Conservation (phyloP, 805 yeast genomes). For the Spencermartinsiella europaea region DNA sequence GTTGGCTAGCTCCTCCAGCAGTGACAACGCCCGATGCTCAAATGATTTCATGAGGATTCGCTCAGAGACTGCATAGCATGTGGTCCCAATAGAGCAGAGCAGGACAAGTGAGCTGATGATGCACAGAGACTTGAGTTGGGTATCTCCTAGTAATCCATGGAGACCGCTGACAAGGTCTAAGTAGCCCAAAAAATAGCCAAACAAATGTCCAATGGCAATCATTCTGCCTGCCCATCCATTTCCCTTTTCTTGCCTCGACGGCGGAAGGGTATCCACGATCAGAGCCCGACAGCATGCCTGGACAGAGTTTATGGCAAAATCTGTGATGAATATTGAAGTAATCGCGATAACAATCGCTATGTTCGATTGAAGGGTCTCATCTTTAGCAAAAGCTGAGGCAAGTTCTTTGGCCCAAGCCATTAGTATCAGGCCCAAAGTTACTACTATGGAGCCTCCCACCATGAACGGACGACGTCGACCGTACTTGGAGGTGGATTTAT, state of each 20-base stretch:
- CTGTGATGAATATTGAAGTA: constrained; percentile 47
- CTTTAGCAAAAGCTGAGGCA: constrained; percentile 26
- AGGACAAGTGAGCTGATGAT: constrained; percentile 40
- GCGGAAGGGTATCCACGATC: constrained; percentile 56
- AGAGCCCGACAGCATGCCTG: constrained; percentile 63
- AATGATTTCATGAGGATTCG: constrained; percentile 36
- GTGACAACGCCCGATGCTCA: neutral
- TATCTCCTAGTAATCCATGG: constrained; percentile 38
- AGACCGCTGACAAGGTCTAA: constrained; percentile 38
- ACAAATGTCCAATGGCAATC: constrained; percentile 55
- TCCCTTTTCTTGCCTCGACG: constrained; percentile 51
- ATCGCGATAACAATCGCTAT: constrained; percentile 44
- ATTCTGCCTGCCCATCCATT: constrained; percentile 67
- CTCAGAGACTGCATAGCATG: constrained; percentile 44
- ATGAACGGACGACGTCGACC: constrained; percentile 60
- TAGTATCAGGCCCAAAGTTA: constrained; percentile 41
- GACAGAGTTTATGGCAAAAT: constrained; percentile 54
- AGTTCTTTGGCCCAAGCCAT: constrained; percentile 44
- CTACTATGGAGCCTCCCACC: constrained; percentile 47
- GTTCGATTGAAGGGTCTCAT: constrained; percentile 9
- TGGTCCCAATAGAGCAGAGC: constrained; percentile 35
- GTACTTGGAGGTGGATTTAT: constrained; percentile 30
- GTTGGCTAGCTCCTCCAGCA: constrained; percentile 1
- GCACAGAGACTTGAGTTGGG: constrained; percentile 51
- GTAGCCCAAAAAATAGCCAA: constrained; percentile 53